A percentile compares a stretch with the other conserved stretches of the same genome.
Conservation (phyloP, 768 basidiomycete genomes). For the Cyathus striatus region DNA sequence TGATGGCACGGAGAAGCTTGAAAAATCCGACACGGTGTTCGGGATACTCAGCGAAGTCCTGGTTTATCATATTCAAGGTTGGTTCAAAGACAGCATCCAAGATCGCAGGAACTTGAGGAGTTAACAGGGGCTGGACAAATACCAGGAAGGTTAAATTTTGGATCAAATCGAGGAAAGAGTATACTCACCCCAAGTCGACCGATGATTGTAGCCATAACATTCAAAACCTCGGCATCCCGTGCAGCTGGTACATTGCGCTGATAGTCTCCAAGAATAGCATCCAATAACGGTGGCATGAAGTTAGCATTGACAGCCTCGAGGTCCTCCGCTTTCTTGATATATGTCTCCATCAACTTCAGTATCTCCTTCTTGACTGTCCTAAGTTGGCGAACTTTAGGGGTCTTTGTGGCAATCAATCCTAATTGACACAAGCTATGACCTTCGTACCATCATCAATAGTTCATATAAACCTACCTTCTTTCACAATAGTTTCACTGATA, state of each 20-base stretch:
- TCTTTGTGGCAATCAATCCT: constrained; percentile 93
- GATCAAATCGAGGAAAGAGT: neutral
- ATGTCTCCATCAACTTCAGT: constrained; percentile 94
- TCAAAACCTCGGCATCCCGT: constrained; percentile 93
- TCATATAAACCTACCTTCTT: constrained; percentile 50
- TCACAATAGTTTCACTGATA: constrained; percentile 88
- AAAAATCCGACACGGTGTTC: constrained; percentile 98
- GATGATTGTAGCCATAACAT: constrained; percentile 95
- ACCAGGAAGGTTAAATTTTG: constrained; percentile 7
- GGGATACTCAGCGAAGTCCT: constrained; percentile 98
- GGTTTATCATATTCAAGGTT: constrained; percentile 97
- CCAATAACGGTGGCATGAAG: constrained; percentile 91
- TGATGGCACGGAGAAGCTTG: constrained; percentile 89
- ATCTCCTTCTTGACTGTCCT: constrained; percentile 99
- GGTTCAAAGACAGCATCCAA: constrained; percentile 97
- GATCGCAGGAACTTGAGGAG: constrained; percentile 90
- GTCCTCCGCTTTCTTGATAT: constrained; percentile 96
- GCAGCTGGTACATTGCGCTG: constrained; percentile 90
- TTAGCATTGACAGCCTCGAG: constrained; percentile 87
- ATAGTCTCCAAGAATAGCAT: constrained; percentile 98
- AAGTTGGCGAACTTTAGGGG: constrained; percentile 90
- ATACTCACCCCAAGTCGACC: constrained; percentile 76
- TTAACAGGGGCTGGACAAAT: constrained; percentile 63
- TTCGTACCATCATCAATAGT: neutral
- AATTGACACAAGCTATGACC: neutral